These are phyloP conservation scores for Alternaria infectoria DNA, from an alignment of 2,329 filamentous ascomycete species.

Conservation along the genomic window DNA sequence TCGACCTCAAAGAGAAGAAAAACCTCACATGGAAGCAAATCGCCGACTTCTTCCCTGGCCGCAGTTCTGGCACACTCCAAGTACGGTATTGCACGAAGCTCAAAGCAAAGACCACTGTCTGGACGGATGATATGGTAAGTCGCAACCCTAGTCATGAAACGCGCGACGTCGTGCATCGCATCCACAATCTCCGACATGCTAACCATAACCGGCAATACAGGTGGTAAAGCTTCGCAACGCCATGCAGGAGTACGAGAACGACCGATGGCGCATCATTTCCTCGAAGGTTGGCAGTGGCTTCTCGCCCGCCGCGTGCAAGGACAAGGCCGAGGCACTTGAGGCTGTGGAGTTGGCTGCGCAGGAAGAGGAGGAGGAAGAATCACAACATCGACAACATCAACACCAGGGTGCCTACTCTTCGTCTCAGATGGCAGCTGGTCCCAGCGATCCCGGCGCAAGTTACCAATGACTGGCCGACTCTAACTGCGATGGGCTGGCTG, in stretches of 20 bases:
- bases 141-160: conserved; percentile 38
- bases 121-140: conserved; percentile 91
- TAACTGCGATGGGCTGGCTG: conserved; percentile 13
- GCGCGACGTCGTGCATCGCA: conserved; percentile 41
- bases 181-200: conserved; percentile 40
- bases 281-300: conserved; percentile 91
- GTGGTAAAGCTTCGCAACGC: conserved; percentile 78
- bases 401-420: conserved; percentile 41
- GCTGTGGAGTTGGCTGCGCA: conserved; percentile 33
- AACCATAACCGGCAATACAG: conserved; percentile 56
- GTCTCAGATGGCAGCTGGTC: conserved; percentile 37
- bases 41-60: conserved; percentile 90
- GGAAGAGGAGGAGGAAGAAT: conserved; percentile 29
- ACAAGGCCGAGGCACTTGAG: conserved; percentile 72
- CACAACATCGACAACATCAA: conserved; percentile 28
- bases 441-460: conserved; percentile 39
- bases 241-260: conserved; percentile 84
- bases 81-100: conserved; percentile 95
- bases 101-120: conserved; percentile 90
- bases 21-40: conserved; percentile 98
- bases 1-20: conserved; percentile 93
- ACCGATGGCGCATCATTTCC: conserved; percentile 91
- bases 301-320: conserved; percentile 83
- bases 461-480: conserved; percentile 47
- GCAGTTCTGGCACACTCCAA: conserved; percentile 88